These are phyloP conservation scores for Globisporangium radiosum DNA, from an alignment of 352 stramenopile species.

Conservation along the genomic window DNA sequence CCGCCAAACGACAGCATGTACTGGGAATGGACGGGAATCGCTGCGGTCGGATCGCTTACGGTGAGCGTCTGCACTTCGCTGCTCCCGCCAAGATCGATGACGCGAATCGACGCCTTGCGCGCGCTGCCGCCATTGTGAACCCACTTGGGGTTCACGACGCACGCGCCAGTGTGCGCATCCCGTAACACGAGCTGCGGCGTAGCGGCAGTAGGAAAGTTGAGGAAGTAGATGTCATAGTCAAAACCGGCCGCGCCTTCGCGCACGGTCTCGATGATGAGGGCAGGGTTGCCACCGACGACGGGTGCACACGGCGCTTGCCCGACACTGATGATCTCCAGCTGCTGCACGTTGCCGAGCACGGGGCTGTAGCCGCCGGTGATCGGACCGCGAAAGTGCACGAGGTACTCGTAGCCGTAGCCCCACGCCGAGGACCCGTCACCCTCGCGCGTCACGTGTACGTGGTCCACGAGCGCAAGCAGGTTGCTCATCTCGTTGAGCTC, in stretches of 20 bases:
- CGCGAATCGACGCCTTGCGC: conserved; percentile 34
- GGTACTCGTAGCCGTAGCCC: conserved; percentile 79
- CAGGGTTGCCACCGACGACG: conserved; percentile 37
- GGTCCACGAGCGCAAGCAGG: conserved; percentile 24
- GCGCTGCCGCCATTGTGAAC: conserved; percentile 29
- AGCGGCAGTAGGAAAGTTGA: conserved; percentile 32
- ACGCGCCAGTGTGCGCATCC: conserved; percentile 19
- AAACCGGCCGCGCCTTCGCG: conserved; percentile 48
- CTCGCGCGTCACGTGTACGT: conserved; percentile 60
- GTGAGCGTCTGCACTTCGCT: conserved; percentile 50
- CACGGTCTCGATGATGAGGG: conserved; percentile 63
- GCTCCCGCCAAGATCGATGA: conserved; percentile 49
- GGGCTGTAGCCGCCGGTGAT: conserved; percentile 46
- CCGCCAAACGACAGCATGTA: conserved; percentile 58
- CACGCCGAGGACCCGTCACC: conserved; percentile 56
- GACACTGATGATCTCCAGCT: conserved; percentile 47
- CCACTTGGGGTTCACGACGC: conserved; percentile 15
- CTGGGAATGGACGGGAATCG: conserved; percentile 13
- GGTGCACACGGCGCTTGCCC: conserved; percentile 31
- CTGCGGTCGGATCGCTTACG: conserved; percentile 20
- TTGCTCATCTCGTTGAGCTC: conserved; percentile 59
- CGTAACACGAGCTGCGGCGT: conserved; percentile 29
- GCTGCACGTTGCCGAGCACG: conserved; percentile 49
- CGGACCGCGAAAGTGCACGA: conserved; percentile 54
- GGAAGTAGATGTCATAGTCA: conserved; percentile 76